Evolutionary conservation across 164 flowering plant species (phyloP), one percentile per base, ranked within the genome.

Genomic region (Stephania yunnanensis): DNA sequence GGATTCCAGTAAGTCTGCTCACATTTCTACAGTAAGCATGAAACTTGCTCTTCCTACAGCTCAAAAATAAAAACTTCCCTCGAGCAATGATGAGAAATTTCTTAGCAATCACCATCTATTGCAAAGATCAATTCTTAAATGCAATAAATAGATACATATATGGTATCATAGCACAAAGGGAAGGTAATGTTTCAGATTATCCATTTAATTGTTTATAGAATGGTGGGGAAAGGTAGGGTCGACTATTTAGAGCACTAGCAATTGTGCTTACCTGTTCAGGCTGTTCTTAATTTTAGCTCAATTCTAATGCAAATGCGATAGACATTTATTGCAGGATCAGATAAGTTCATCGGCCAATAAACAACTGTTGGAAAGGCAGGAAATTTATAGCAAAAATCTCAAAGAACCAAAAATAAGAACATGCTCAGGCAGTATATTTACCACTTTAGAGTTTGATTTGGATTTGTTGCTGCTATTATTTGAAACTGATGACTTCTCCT

Each of bases 401-500:
- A n/a, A 9, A 61, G 66, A 61, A 61, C 29, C 20, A 61, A 61
- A 61, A 25, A 22, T 7, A 73, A 73, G 10, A 15, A 73, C 20
- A 64, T 65, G 50, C 44, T 25, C 5, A 45, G 44, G 45, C 46
- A 63, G 52, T 13, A 45, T 15, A 61, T 74, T 78, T 86, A 87
- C 90, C 84, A 67, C 84, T 78, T 85, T 86, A 3, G 84, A 42
- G 80, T 74, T 79, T 46, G 88, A 72, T 79, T 87, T 87, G 55
- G 86, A 69, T 71, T 86, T 87, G 82, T 53, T 84, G 83, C 84
- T 80, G 81, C 86, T 86, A 50, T 85, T 81, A 75, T 84, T 87
- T 65, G 89, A 78, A 53, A 84, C 82, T 10, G 87, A 74, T 69
- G 87, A 78, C 72, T 87, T 88, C 76, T 86, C 87, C 82, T 87